Base-by-base conservation (phyloP, 1,284 basidiomycete genomes). In the Agaricales sp. region DNA sequence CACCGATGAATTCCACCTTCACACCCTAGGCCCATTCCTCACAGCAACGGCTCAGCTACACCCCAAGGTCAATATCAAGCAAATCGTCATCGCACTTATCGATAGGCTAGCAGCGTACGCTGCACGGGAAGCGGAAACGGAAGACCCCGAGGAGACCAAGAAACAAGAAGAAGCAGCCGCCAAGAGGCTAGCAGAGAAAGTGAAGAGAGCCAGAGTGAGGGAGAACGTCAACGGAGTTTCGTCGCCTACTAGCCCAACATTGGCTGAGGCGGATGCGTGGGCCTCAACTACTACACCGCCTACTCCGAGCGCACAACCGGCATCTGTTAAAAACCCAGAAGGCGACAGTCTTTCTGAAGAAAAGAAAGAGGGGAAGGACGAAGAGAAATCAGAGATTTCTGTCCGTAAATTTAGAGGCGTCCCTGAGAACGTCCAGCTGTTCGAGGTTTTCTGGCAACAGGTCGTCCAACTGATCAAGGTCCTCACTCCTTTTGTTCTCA, bases 391-490 rank as follows among this genome's bases (percentile, higher is more conserved):
- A 39, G 69, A 61, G 1, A 55, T 62, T 1, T 68, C 71, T 45
- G 74, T 80, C 43, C 77, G 75, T 59, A 92, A 91, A 64, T 96
- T 93, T 69, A 74, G 93, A 61, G 94, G 94, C 22, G 84, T 97
- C 45, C 93, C 94, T 3, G 87, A 92, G 63, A 78, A 95, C 57
- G 92, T 94, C 25, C 87, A 84, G 59, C 66, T 97, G 48, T 97
- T 97, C 55, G 94, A 97, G 63, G 91, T 97, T 11, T 97, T 97
- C 66, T 97, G 93, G 94, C 84, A 90, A 55, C 94, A 97, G 64
- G 89, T 97, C n/a, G 92, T 96, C 4, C 87, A 94, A 61, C 78
- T 97, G 26, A 93, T 97, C 71, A 93, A 93, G 77, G 92, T 89
- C 14, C n/a, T 20, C 21, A 3, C 38, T 20, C 12, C 41, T 22